Evolutionary conservation across 2,329 filamentous ascomycete genomes (phyloP).

Genomic region (Didymella pinodella): DNA sequence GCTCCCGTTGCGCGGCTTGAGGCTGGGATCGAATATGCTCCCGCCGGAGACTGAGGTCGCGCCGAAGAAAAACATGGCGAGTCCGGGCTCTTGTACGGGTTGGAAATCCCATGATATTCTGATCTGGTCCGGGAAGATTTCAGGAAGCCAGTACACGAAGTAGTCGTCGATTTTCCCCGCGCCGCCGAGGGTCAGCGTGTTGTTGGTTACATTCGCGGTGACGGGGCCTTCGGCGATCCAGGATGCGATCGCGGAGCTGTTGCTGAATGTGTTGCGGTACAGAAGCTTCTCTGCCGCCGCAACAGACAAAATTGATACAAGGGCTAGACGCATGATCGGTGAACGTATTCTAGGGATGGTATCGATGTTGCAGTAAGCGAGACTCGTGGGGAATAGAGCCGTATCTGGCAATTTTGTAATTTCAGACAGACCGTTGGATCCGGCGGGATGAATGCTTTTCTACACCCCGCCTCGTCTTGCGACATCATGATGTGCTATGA

Average conservation of each 20-base stretch:
- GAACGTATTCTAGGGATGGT: not conserved
- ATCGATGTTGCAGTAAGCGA: not conserved
- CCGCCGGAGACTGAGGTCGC: constrained; percentile 37
- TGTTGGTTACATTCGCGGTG: constrained; percentile 34
- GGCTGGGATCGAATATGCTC: constrained; percentile 40
- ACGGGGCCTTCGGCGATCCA: constrained; percentile 47
- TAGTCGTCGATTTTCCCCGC: constrained; percentile 37
- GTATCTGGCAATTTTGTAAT: not conserved
- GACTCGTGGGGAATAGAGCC: not conserved
- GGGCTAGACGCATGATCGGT: constrained; percentile 17
- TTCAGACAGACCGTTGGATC: not conserved
- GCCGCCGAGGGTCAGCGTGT: constrained; percentile 40
- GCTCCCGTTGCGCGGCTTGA: constrained; percentile 40
- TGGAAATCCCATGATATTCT: constrained; percentile 48
- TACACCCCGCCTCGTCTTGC: constrained; percentile 1
- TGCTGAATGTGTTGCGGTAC: constrained; percentile 44
- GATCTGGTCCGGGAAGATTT: constrained; percentile 44
- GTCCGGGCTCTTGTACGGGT: constrained; percentile 41
- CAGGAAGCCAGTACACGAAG: constrained; percentile 47
- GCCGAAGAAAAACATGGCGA: constrained; percentile 50
- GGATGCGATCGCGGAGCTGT: constrained; percentile 36
- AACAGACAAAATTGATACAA: constrained; percentile 6
- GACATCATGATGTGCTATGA: constrained; percentile 12
- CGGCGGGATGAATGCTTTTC: constrained; percentile 4
- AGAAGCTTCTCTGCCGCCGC: constrained; percentile 39